phyloP scores from a whole-genome alignment of 257 asterid species.

The Buddleja alternifolia region DNA sequence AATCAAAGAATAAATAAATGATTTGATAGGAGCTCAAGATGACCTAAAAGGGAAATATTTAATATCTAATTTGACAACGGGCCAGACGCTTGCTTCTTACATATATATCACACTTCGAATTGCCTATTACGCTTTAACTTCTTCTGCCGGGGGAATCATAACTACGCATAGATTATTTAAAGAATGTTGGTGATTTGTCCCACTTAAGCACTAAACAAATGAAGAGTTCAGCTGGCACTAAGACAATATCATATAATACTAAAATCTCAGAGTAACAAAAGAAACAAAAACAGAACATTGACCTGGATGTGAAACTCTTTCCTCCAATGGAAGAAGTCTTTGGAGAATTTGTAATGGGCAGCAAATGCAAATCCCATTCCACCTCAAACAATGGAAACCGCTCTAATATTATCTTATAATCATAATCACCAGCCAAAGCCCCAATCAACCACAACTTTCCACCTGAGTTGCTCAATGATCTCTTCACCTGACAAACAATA shows the following conservation, averaged over 20 bases:
- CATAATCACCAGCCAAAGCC: conserved; percentile 54
- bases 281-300: conserved; percentile 8
- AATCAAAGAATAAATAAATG: not conserved
- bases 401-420: conserved; percentile 54
- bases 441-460: conserved; percentile 81
- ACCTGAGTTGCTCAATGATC: conserved; percentile 45
- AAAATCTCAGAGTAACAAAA: not conserved
- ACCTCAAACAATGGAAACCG: conserved; percentile 61
- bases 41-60: no score
- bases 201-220: conserved; percentile 22
- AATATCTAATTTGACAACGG: no score
- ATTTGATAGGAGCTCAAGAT: conserved; percentile 3
- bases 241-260: conserved; percentile 20
- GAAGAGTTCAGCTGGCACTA: conserved; percentile 26
- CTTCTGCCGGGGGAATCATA: not conserved
- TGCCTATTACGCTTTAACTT: not conserved
- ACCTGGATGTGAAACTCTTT: conserved; percentile 60
- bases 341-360: conserved; percentile 76
- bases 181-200: conserved; percentile 13
- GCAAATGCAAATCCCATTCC: conserved; percentile 80
- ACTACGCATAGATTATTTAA: not conserved
- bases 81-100: no score
- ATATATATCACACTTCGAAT: not conserved
- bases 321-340: conserved; percentile 51
- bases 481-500: conserved; percentile 56